Percentiles rank a stretch among this genome's conserved stretches.
phyloP scores from a whole-genome alignment of 805 yeast species.

The Nakazawaea anatomiae region DNA sequence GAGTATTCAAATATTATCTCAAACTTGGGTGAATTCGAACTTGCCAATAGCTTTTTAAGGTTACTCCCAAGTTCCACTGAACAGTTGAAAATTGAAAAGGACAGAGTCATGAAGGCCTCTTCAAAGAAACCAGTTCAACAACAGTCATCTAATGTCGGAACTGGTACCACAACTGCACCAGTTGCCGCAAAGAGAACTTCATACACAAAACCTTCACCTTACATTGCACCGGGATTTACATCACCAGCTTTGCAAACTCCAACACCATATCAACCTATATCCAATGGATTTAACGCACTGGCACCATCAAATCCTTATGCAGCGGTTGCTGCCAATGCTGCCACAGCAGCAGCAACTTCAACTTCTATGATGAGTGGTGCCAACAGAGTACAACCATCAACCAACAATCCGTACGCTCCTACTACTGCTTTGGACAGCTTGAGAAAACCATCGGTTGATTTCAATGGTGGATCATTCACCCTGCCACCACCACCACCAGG shows the following conservation, averaged over 20 bases:
- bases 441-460: conserved; percentile 8
- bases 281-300: conserved; percentile 10
- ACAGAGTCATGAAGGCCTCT: conserved; percentile 69
- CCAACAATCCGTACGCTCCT: conserved; percentile 28
- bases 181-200: conserved; percentile 2
- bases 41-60: conserved; percentile 66
- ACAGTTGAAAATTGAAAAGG: conserved; percentile 66
- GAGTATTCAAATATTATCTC: conserved; percentile 82
- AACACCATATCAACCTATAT: conserved; percentile 1
- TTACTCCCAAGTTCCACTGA: conserved; percentile 71
- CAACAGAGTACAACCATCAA: neutral
- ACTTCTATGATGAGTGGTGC: neutral
- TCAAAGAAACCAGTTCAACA: conserved; percentile 20
- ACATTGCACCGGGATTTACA: neutral
- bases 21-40: conserved; percentile 74
- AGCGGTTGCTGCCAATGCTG: conserved; percentile 12
- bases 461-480: conserved; percentile 13
- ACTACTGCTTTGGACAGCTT: conserved; percentile 27
- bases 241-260: neutral
- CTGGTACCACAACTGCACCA: conserved; percentile 3
- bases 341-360: conserved; percentile 1
- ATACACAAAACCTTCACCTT: neutral
- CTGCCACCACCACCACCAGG: conserved; percentile 22
- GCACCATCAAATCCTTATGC: conserved; percentile 2
- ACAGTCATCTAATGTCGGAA: neutral